These are phyloP conservation scores for Fusarium sp. DNA, from an alignment of 2,329 filamentous ascomycete species.

Conservation along the genomic window DNA sequence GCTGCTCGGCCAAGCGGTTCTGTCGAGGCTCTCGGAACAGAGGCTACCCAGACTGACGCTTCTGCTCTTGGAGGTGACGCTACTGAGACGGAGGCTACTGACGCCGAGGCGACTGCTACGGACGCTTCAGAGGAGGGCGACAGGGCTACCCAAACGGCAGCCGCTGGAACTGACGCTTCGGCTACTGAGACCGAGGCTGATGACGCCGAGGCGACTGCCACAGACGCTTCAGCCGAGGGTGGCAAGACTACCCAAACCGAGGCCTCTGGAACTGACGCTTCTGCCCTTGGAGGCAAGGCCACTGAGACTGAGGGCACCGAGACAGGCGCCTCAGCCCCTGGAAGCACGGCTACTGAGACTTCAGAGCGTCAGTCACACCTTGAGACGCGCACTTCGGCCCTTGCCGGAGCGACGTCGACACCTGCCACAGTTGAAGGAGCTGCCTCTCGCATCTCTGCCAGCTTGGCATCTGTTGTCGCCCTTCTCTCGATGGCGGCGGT, in stretches of 20 bases:
- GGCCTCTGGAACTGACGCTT: background rate
- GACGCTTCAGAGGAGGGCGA: background rate
- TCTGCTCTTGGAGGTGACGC: background rate
- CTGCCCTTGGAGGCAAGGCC: background rate
- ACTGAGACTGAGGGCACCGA: constrained; percentile 8
- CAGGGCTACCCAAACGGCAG: constrained; percentile 1
- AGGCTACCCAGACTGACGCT: constrained; percentile 3
- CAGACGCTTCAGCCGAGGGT: background rate
- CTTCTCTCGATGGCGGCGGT: constrained; percentile 38
- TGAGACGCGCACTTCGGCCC: constrained; percentile 37
- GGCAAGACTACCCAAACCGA: constrained; percentile 1
- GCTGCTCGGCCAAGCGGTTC: constrained; percentile 2
- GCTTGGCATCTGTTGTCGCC: constrained; percentile 34
- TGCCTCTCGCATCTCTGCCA: constrained; percentile 33
- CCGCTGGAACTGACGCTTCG: background rate
- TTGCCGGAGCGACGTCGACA: constrained; percentile 17
- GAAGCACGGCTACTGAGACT: constrained; percentile 5
- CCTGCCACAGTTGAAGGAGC: constrained; percentile 35
- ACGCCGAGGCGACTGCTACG: background rate
- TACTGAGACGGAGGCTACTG: background rate
- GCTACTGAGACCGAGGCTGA: constrained; percentile 1
- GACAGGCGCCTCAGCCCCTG: constrained; percentile 6
- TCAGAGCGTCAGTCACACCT: constrained; percentile 27
- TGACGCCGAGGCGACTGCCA: background rate
- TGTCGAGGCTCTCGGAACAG: constrained; percentile 3